These are phyloP conservation scores for Xerocomellus chrysenteron DNA, from an alignment of 768 basidiomycete genomes.

Conservation along the genomic window DNA sequence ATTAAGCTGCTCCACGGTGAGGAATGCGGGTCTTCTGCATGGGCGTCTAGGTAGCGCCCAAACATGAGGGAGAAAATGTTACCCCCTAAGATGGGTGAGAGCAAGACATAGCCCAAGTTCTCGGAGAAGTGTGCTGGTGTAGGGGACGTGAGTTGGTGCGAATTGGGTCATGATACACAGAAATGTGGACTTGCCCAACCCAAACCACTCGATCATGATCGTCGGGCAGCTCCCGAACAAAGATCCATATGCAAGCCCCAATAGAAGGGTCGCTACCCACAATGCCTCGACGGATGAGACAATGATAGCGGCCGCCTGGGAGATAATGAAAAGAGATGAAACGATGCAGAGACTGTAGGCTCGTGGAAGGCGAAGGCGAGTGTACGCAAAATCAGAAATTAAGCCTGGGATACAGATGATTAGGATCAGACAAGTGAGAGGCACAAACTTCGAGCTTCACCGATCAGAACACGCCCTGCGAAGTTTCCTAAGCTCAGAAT, in stretches of 20 bases:
- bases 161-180: neutral
- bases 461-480: slow-evolving; percentile 71
- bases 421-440: neutral
- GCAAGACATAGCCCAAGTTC: slow-evolving; percentile 80
- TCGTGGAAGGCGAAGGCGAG: slow-evolving; percentile 56
- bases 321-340: slow-evolving; percentile 63
- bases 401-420: slow-evolving; percentile 44
- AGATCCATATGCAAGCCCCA: slow-evolving; percentile 61
- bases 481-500: slow-evolving; percentile 81
- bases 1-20: neutral
- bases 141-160: neutral
- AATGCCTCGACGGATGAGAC: slow-evolving; percentile 59
- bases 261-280: slow-evolving; percentile 48
- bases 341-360: slow-evolving; percentile 71
- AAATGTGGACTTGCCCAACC: slow-evolving; percentile 57
- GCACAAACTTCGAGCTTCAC: slow-evolving; percentile 33
- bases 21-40: slow-evolving; percentile 36
- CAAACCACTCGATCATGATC: slow-evolving; percentile 88
- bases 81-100: slow-evolving; percentile 74
- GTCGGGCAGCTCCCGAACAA: slow-evolving; percentile 73
- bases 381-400: slow-evolving; percentile 64
- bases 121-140: slow-evolving; percentile 67
- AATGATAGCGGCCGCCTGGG: slow-evolving; percentile 59
- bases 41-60: slow-evolving; percentile 76
- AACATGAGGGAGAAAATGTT: slow-evolving; percentile 86